Base-by-base conservation (phyloP, 2,329 filamentous ascomycete genomes). In the Aspergillus novoparasiticus region DNA sequence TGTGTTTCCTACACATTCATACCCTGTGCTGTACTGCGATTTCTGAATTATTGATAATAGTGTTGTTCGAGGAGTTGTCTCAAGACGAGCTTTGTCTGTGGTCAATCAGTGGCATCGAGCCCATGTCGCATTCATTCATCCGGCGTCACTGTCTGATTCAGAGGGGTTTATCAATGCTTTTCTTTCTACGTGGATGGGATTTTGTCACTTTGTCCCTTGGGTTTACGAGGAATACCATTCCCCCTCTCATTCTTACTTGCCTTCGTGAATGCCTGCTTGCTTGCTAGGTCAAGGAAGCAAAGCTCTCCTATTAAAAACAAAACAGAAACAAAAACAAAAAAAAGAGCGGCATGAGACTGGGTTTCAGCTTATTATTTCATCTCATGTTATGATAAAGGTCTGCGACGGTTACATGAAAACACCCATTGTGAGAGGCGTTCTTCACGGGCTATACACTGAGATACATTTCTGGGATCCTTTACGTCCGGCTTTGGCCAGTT, bases 61-160 rank as follows among this genome's bases (percentile, higher is more conserved):
- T 65, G 59, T 58, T 51, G 41, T 43, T 59, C 39, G 28, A 51
- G 48, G 48, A 48, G 21, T 36, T 34, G 41, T 41, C 48, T 66
- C 57, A 55, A 55, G 51, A 55, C 32, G 34, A 55, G 51, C 51
- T 41, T 54, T 26, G 12, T 55, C 34, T 39, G 51, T 55, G 51
- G 51, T 36, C 51, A 64, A 66, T 66, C 63, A 62, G 63, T 66
- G 64, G 60, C 61, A 65, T 62, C 64, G 70, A 71, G 68, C 69
- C 67, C 64, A 64, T 68, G 60, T 72, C 68, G 66, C 68, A 71
- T 66, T 65, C 66, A 68, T 73, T 32, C 28, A 64, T 66, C 64
- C 63, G 72, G 68, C 67, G 73, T 70, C 69, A 56, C 68, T 71
- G 68, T 71, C 72, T 74, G 68, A 55, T 64, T 58, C 71, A 69